These are phyloP conservation scores for Cladosporium phlei DNA, from an alignment of 2,329 filamentous ascomycete genomes.

Conservation along the genomic window DNA sequence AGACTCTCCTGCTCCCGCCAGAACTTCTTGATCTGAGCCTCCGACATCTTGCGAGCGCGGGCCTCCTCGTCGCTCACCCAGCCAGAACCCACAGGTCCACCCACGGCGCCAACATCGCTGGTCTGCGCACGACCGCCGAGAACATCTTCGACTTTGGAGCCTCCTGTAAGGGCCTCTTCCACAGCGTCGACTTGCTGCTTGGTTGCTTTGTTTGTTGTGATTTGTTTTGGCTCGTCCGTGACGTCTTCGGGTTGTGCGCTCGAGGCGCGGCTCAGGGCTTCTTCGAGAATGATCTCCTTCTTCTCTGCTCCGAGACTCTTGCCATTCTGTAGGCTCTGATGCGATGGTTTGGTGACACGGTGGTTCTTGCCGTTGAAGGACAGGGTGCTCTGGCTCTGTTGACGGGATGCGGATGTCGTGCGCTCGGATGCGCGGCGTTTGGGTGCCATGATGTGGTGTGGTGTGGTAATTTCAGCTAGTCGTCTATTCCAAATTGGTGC, in stretches of 20 bases:
- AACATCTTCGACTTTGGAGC: slow-evolving; percentile 26
- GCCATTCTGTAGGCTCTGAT: slow-evolving; percentile 30
- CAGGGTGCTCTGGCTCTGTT: slow-evolving; percentile 58
- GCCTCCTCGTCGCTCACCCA: slow-evolving; percentile 42
- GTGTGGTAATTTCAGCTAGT: neutral
- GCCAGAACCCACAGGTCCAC: slow-evolving; percentile 39
- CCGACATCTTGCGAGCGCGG: slow-evolving; percentile 60
- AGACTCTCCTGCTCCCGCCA: slow-evolving; percentile 69
- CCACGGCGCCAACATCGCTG: slow-evolving; percentile 39
- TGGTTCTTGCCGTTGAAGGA: slow-evolving; percentile 53
- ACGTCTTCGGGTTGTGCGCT: slow-evolving; percentile 26
- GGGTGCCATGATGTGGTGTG: slow-evolving; percentile 37
- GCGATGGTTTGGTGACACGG: slow-evolving; percentile 53
- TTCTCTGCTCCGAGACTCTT: slow-evolving; percentile 34
- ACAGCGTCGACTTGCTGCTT: slow-evolving; percentile 35
- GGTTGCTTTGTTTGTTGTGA: slow-evolving; percentile 37
- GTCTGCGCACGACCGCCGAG: slow-evolving; percentile 28
- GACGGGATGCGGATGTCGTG: slow-evolving; percentile 41
- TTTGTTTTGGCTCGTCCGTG: slow-evolving; percentile 22
- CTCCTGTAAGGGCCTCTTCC: slow-evolving; percentile 21
- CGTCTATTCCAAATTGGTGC: too few relatives aligned
- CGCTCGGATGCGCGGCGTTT: slow-evolving; percentile 40
- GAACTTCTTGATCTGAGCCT: slow-evolving; percentile 68
- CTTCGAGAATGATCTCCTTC: slow-evolving; percentile 33
- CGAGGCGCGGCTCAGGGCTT: slow-evolving; percentile 17